These are phyloP conservation scores for Beauveria australis DNA, from an alignment of 2,329 filamentous ascomycete species.

Conservation along the genomic window DNA sequence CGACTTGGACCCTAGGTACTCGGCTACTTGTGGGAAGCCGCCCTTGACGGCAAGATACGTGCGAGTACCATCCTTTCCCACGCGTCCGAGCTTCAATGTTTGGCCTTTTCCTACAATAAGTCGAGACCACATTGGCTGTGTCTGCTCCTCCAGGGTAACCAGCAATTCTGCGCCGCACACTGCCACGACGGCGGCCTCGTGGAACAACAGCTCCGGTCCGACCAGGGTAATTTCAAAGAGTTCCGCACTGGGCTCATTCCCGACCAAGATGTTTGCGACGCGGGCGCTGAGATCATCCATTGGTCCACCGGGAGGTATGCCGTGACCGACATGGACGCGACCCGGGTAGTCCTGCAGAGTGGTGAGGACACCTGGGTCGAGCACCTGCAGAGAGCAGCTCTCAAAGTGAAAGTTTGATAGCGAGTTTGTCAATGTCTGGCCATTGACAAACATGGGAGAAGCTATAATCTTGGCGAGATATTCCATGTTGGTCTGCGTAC, in stretches of 20 bases:
- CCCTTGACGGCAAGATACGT: conserved; percentile 48
- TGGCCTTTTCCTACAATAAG: conserved; percentile 40
- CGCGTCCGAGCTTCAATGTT: conserved; percentile 44
- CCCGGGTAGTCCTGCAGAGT: conserved; percentile 52
- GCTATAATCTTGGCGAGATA: conserved; percentile 43
- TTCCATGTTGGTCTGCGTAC: conserved; percentile 47
- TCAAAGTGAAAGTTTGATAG: conserved; percentile 41
- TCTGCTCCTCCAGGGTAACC: conserved; percentile 38
- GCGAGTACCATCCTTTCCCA: conserved; percentile 41
- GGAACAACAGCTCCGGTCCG: conserved; percentile 50
- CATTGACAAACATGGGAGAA: conserved; percentile 35
- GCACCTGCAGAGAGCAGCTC: conserved; percentile 45
- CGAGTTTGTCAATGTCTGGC: conserved; percentile 49
- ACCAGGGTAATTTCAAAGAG: conserved; percentile 52
- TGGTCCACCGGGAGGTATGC: conserved; percentile 50
- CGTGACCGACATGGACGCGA: conserved; percentile 46
- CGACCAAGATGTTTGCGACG: conserved; percentile 52
- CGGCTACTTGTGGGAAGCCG: conserved; percentile 33
- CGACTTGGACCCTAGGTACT: conserved; percentile 51
- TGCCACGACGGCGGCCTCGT: conserved; percentile 44
- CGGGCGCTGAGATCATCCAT: conserved; percentile 52
- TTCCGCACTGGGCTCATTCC: conserved; percentile 43
- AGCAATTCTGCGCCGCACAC: conserved; percentile 49
- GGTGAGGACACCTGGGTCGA: conserved; percentile 49
- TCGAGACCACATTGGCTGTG: conserved; percentile 46